Evolutionary conservation across 1,139 yeast species (phyloP), one percentile per base, ranked within the genome.

Genomic region (Geotrichum citri-aurantii): DNA sequence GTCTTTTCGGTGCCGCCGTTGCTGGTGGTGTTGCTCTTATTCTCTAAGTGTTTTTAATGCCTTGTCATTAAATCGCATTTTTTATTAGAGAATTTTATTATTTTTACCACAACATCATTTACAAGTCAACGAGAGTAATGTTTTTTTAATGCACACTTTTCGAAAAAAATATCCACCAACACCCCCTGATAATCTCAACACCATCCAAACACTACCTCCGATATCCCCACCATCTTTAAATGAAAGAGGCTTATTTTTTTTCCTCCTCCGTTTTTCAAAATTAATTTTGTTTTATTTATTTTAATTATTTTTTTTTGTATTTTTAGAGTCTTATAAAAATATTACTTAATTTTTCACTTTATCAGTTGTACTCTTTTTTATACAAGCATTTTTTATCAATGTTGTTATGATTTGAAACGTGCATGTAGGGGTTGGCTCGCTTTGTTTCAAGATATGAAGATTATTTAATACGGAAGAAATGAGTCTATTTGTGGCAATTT

Each of bases 1-100:
- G 85, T 76, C 79, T 81, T 70, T 79, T 83, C 73, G 88, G 87
- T 77, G 88, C 87, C 72, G 86, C 84, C 71, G 84, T 83, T 65
- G 88, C 87, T 68, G 88, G 86, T 69, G 88, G 86, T 76, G 82
- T 83, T 69, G 88, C 85, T 72, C 79, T 84, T 75, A 77, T 82
- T 70, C 81, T 83, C 78, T 83, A 83, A 81, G 61, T 58, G 58
- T 53, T 37, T 50, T 31, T 31, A 31, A 31, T 31, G 12, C 12
- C 12, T 31, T 3, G 12, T 31, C 12, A 27, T 27, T 27, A 27
- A 31, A 31, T 31, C 37, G 37, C 37, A 31, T 31, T 3, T 31
- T 7, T 14, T 14, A 11, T 11, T 11, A 31, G 37, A 31, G 12
- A 31, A 31, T 6, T 27, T 27, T 14, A 31, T 11, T 10, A 31